Evolutionary conservation across 768 basidiomycete species (phyloP).

Genomic region (Suillus hirtellus): DNA sequence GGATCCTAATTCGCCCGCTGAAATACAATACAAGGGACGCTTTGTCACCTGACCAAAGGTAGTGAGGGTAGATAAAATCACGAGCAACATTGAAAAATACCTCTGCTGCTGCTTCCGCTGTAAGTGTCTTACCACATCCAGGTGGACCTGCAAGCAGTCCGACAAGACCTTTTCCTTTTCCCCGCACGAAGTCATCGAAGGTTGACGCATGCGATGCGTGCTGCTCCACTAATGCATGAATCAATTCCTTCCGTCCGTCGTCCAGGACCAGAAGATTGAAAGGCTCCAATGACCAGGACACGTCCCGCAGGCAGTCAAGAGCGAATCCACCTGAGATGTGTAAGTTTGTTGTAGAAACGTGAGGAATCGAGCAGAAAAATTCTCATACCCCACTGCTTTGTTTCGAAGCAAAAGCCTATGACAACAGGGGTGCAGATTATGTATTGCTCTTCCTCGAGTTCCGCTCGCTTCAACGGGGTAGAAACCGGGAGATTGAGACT

Average conservation of each 20-base stretch:
- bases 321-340: background rate
- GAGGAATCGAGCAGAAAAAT: too few relatives aligned
- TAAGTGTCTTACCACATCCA: conserved; percentile 51
- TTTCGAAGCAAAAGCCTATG: background rate
- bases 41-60: background rate
- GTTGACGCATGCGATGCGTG: background rate
- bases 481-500: background rate
- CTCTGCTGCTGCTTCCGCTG: conserved; percentile 59
- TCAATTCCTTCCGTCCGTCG: background rate
- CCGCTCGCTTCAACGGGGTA: background rate
- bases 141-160: conserved; percentile 30
- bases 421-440: background rate
- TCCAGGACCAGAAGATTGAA: background rate
- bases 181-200: background rate
- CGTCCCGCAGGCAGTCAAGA: background rate
- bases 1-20: background rate
- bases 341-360: background rate
- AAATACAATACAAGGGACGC: conserved; percentile 1
- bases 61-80: background rate
- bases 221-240: background rate
- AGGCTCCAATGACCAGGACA: background rate
- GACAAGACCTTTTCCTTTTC: conserved; percentile 10
- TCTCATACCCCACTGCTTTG: background rate
- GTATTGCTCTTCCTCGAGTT: conserved; percentile 1
- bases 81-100: conserved; percentile 32